These are phyloP conservation scores for Hura crepitans DNA, from an alignment of 441 rosid species.

Conservation along the genomic window DNA sequence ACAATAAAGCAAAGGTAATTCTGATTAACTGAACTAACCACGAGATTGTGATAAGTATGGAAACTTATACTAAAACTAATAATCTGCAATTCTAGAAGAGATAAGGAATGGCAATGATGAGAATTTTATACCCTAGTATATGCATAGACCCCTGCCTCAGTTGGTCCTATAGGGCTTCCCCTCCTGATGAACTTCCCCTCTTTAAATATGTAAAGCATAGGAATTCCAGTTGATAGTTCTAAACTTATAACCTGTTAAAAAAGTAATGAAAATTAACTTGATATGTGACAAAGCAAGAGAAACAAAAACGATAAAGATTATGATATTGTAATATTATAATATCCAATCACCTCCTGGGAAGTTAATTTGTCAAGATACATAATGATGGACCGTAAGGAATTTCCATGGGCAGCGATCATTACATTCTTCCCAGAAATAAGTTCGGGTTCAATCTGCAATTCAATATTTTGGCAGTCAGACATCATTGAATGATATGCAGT, in stretches of 20 bases:
- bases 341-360: conserved; percentile 68
- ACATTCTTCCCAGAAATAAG: conserved; percentile 76
- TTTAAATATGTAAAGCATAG: conserved; percentile 88
- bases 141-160: conserved; percentile 96
- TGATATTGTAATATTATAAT: background rate
- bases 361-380: conserved; percentile 96
- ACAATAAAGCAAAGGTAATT: background rate
- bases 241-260: conserved; percentile 64
- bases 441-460: conserved; percentile 78
- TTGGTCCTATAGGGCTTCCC: conserved; percentile 85
- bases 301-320: background rate
- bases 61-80: background rate
- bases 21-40: background rate
- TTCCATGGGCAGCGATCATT: conserved; percentile 95
- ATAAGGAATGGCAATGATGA: conserved; percentile 1
- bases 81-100: background rate
- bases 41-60: background rate
- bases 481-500: conserved; percentile 6
- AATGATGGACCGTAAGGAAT: conserved; percentile 87
- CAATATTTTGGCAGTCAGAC: conserved; percentile 17
- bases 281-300: background rate
- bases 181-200: conserved; percentile 81
- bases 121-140: conserved; percentile 67
- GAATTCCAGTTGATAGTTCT: conserved; percentile 88
- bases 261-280: background rate